Conservation (phyloP, 495 filamentous ascomycete species). For the Penicillium odoratum region DNA sequence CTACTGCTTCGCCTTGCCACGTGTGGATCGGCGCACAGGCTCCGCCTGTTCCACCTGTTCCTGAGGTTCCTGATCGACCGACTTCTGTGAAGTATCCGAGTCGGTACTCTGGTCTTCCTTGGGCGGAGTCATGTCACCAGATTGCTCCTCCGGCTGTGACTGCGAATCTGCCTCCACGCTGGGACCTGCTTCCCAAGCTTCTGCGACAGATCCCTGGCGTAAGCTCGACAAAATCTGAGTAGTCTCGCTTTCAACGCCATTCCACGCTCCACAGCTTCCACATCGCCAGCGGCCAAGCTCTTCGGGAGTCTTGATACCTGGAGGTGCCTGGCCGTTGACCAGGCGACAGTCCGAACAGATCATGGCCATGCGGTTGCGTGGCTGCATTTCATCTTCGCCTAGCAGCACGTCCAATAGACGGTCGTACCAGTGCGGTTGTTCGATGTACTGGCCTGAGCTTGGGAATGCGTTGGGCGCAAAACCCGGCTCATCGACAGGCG, state of each 20-base stretch:
- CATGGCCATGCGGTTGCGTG: conserved; percentile 86
- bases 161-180: conserved; percentile 17
- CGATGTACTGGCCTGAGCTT: conserved; percentile 44
- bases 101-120: conserved; percentile 28
- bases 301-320: conserved; percentile 71
- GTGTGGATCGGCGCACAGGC: conserved; percentile 27
- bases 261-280: conserved; percentile 77
- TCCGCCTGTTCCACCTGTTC: conserved; percentile 6
- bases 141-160: conserved; percentile 19
- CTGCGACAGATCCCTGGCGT: conserved; percentile 23
- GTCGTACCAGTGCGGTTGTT: conserved; percentile 83
- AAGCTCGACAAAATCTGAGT: conserved; percentile 56
- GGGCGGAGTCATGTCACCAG: conserved; percentile 30
- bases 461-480: conserved; percentile 65
- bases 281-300: conserved; percentile 91
- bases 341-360: conserved; percentile 82
- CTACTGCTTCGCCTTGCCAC: conserved; percentile 21
- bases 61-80: not conserved
- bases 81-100: conserved; percentile 9
- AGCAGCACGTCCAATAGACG: conserved; percentile 87
- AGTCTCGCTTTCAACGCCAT: conserved; percentile 76
- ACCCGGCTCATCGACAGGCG: conserved; percentile 37
- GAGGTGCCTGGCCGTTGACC: conserved; percentile 95
- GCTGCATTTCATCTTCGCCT: conserved; percentile 90
- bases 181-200: conserved; percentile 27